Evolutionary conservation across 257 asterid species (phyloP).

Genomic region (Ligustrum vulgare): DNA sequence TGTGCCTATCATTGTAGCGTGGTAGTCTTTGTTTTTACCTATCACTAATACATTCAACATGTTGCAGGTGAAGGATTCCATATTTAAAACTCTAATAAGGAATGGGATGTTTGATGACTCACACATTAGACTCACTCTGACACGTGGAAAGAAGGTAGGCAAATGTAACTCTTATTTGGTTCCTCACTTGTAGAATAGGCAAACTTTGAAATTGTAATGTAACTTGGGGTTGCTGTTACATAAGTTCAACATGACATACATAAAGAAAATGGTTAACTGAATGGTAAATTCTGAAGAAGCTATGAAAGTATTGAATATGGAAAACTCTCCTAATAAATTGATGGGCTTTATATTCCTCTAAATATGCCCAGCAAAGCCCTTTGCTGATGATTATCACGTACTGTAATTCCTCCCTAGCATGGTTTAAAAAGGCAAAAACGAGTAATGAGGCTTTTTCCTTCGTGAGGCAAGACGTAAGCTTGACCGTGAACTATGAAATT

Average conservation of each 20-base stretch:
- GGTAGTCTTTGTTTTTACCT: conserved; percentile 1
- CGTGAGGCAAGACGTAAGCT: too few species aligned
- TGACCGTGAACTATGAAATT: too few species aligned
- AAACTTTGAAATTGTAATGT: conserved; percentile 5
- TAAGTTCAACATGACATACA: conserved; percentile 10
- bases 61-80: conserved; percentile 88
- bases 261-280: conserved; percentile 4
- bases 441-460: too few species aligned
- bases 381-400: not conserved
- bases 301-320: not conserved
- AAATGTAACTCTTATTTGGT: not conserved
- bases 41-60: conserved; percentile 11
- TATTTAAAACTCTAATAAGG: conserved; percentile 72
- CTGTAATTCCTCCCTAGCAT: not conserved
- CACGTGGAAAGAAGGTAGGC: conserved; percentile 91
- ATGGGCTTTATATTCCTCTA: not conserved
- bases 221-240: conserved; percentile 5
- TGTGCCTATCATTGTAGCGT: conserved; percentile 1
- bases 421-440: too few species aligned
- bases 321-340: not conserved
- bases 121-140: conserved; percentile 81
- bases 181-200: not conserved
- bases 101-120: conserved; percentile 83
- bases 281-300: conserved; percentile 9
- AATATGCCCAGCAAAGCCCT: not conserved